phyloP scores from a whole-genome alignment of 345 rosid genomes.

The Kernera saxatilis region DNA sequence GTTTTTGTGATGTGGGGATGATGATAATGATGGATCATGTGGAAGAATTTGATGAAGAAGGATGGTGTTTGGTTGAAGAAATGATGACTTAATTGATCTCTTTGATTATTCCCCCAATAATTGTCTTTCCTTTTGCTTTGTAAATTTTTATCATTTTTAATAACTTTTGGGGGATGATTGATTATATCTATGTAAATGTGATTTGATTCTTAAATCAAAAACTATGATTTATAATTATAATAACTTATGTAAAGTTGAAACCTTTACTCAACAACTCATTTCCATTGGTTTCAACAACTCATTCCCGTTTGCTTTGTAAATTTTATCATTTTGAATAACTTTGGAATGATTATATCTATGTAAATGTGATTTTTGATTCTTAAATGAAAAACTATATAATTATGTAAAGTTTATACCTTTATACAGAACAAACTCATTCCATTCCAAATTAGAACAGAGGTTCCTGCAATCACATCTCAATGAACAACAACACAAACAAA shows the following conservation, averaged over 20 bases:
- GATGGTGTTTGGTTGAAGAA: conserved; percentile 49
- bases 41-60: conserved; percentile 48
- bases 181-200: conserved; percentile 23
- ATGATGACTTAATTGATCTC: conserved; percentile 30
- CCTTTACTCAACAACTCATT: not conserved
- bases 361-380: conserved; percentile 9
- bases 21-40: conserved; percentile 20
- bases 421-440: not conserved
- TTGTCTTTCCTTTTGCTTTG: conserved; percentile 12
- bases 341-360: not conserved
- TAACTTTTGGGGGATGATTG: conserved; percentile 19
- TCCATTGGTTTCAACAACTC: not conserved
- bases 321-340: not conserved
- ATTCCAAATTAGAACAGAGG: not conserved
- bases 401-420: not conserved
- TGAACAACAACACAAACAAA: not conserved
- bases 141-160: conserved; percentile 12
- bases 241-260: conserved; percentile 4
- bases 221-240: conserved; percentile 14
- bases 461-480: conserved; percentile 4
- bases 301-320: not conserved
- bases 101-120: conserved; percentile 10
- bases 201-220: conserved; percentile 15
- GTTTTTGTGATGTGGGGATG: conserved; percentile 35
- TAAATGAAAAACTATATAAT: not conserved